Conservation (phyloP, 352 stramenopile genomes). For the Phytopythium aichiense region DNA sequence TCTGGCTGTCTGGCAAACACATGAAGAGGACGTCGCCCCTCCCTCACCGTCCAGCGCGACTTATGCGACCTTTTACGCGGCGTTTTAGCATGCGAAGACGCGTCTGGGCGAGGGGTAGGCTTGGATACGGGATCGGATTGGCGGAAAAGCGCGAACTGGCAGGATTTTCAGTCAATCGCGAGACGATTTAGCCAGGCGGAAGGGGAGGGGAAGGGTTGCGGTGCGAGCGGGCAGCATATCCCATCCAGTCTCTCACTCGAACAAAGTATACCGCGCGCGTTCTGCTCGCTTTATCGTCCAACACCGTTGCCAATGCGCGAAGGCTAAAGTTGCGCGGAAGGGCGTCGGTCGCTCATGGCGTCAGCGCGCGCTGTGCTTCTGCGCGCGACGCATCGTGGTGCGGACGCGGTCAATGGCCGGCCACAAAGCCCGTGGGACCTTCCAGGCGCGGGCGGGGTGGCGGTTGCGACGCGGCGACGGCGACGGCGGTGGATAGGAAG, state of each 20-base stretch:
- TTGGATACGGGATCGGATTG: no score
- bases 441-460: neutral
- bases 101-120: neutral
- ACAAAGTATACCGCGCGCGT: neutral
- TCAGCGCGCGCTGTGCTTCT: neutral
- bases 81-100: neutral
- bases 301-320: no score
- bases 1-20: no score
- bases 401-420: no score
- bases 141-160: neutral
- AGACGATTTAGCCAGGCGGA: neutral
- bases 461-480: slow-evolving; percentile 5
- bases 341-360: no score
- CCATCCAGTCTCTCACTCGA: neutral
- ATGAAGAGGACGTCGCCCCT: neutral
- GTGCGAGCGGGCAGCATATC: neutral
- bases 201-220: neutral
- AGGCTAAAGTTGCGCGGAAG: no score
- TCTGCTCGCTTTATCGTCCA: no score
- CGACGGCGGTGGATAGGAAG: slow-evolving; percentile 5
- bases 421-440: neutral
- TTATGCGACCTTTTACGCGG: neutral
- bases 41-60: neutral
- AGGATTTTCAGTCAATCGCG: slow-evolving; percentile 1
- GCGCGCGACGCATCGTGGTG: neutral